Base-by-base conservation (phyloP, 192 early-diverging fungal genomes). In the Podila epigama region DNA sequence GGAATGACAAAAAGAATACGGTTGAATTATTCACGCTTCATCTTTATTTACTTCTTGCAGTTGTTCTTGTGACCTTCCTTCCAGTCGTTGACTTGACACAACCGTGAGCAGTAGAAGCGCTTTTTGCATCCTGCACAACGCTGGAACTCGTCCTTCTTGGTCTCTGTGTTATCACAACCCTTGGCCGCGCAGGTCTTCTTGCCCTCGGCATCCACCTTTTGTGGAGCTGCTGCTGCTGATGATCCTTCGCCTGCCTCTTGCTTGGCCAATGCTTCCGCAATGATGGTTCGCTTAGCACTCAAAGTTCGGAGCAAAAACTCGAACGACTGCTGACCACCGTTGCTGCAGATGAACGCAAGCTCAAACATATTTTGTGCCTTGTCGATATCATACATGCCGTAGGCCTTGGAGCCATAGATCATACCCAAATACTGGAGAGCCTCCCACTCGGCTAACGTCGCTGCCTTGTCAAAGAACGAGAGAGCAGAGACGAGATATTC, bases 11-110 rank as follows among this genome's bases (percentile, higher is more conserved):
- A n/a, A n/a, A n/a, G n/a, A n/a, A n/a, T n/a, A n/a, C n/a, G n/a
- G n/a, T n/a, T 39, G 37, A 48, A 48, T 22, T 0, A 22, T 1
- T 16, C 44, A 9, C 20, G 11, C 34, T 34, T 20, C 5, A 5
- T 41, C 4, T 9, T 32, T 60, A 34, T 35, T 67, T 68, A 68
- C 53, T 75, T 75, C 54, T 75, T 66, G 59, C 71, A 75, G 53
- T 9, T 40, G 42, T 58, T 67, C 63, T 83, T 83, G 54, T 86
- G 85, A 4, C 85, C 79, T 13, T 51, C 31, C 61, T 86, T 86
- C 85, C 85, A 86, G 53, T 86, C 79, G 4, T 82, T 73, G 50
- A 81, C 75, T 60, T 86, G 85, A 39, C 85, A 86, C 18, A 82
- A 66, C 37, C 85, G 80, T 27, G 85, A 86, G 58, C 85, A 86